A percentile compares a stretch with the other conserved stretches of the same genome.
These are phyloP conservation scores for Cyclotella atomus DNA, from an alignment of 108 stramenopile genomes.

Conservation along the genomic window DNA sequence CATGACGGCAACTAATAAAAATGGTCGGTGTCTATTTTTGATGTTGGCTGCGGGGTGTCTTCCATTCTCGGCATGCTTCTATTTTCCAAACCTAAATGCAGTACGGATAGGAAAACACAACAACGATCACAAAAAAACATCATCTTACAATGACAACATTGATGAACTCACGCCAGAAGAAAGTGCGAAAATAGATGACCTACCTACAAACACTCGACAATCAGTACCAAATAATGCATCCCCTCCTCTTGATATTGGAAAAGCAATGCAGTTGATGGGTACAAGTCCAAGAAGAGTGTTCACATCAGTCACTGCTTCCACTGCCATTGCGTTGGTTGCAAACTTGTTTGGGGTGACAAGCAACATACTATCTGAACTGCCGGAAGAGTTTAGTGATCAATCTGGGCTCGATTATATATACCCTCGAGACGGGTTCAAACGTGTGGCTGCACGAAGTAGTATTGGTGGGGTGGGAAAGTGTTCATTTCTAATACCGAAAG, in stretches of 20 bases:
- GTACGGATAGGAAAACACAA: too few relatives aligned
- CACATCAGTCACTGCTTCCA: conserved; percentile 47
- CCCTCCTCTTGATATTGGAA: neutral
- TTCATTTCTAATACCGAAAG: conserved; percentile 74
- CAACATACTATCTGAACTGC: conserved; percentile 50
- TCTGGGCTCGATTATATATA: conserved; percentile 69
- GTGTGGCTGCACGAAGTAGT: conserved; percentile 38
- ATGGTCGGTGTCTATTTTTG: too few relatives aligned
- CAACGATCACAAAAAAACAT: too few relatives aligned
- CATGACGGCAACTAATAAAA: too few relatives aligned
- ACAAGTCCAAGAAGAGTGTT: conserved; percentile 71
- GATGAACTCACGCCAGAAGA: too few relatives aligned
- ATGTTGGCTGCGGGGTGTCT: too few relatives aligned
- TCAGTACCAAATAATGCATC: neutral
- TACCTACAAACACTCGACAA: neutral
- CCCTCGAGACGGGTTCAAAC: conserved; percentile 72
- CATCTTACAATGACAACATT: too few relatives aligned
- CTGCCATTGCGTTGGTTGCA: conserved; percentile 67
- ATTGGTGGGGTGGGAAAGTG: conserved; percentile 43
- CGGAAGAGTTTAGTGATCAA: conserved; percentile 64
- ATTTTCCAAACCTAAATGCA: too few relatives aligned
- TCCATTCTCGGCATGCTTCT: too few relatives aligned
- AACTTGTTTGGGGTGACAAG: conserved; percentile 79
- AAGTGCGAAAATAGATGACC: too few relatives aligned
- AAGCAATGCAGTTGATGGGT: conserved; percentile 66